Evolutionary conservation across 2,329 filamentous ascomycete genomes (phyloP), one percentile per base, ranked within the genome.

Genomic region (Ophiostoma montium): DNA sequence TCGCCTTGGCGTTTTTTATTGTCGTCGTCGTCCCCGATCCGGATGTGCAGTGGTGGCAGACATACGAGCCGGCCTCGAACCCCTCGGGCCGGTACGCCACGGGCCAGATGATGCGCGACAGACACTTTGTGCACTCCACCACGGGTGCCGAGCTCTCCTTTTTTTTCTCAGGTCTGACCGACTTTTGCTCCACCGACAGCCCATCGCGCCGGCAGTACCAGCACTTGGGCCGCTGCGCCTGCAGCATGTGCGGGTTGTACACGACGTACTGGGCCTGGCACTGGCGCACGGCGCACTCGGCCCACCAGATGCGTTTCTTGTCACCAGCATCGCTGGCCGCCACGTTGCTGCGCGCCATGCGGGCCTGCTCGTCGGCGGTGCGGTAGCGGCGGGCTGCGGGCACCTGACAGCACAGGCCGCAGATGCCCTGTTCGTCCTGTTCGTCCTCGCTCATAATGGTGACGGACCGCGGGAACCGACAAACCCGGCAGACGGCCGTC

Each of bases 231-330:
- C 65, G 66, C 1, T 65, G 66, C 1, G 70, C 66, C 0, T 60
- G 63, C n/a, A 74, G 61, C 1, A 55, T 54, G 3, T 63, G 57
- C 2, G 62, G 56, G 38, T 68, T 63, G 56, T 75, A 74, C 5
- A 74, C 67, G 27, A 74, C 65, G 54, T 74, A 75, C 56, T 73
- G 70, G 1, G 64, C 68, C 11, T 70, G 64, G 57, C 71, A 75
- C 9, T 57, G 56, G 1, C 44, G 50, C n/a, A 63, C 58, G 35
- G 53, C 59, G 54, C 72, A 75, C 56, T 74, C 71, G 1, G 71
- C 68, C 71, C 71, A 75, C 15, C 62, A 60, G 0, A 59, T 62
- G 3, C 56, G 54, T 0, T 65, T 67, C 8, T 16, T 19, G 9
- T 51, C 47, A 36, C 62, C 57, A 35, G 54, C 57, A 49, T 67